Conservation (phyloP, 2,329 filamentous ascomycete species). For the Microsporum audouinii region DNA sequence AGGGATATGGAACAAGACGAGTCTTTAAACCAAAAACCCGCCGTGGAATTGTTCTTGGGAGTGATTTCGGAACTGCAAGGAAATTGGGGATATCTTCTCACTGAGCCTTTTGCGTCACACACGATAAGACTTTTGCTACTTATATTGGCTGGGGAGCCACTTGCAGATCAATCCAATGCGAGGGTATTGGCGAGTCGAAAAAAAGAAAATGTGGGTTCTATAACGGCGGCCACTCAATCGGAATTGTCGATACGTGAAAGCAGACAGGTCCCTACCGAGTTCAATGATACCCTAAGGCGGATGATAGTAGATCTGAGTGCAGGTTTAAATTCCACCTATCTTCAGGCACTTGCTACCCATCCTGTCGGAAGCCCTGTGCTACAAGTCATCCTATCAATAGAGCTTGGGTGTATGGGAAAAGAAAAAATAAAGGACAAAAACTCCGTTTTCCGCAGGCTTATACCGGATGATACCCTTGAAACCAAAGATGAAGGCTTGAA, state of each 20-base stretch:
- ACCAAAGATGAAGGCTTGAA: slow-evolving; percentile 56
- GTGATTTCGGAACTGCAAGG: slow-evolving; percentile 81
- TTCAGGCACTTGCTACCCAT: slow-evolving; percentile 75
- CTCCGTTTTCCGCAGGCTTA: slow-evolving; percentile 61
- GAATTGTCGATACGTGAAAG: slow-evolving; percentile 39
- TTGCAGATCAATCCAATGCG: slow-evolving; percentile 58
- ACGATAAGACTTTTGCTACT: slow-evolving; percentile 75
- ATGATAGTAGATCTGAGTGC: slow-evolving; percentile 67
- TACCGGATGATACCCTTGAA: slow-evolving; percentile 71
- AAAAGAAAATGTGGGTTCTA: slow-evolving; percentile 68
- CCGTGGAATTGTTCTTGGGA: slow-evolving; percentile 76
- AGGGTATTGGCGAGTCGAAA: slow-evolving; percentile 80
- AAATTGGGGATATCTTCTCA: slow-evolving; percentile 70
- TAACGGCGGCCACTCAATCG: slow-evolving; percentile 39
- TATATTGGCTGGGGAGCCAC: slow-evolving; percentile 69
- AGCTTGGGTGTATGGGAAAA: slow-evolving; percentile 63
- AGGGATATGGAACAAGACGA: slow-evolving; percentile 38
- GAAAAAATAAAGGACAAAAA: slow-evolving; percentile 52
- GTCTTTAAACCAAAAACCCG: slow-evolving; percentile 42
- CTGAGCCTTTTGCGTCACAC: slow-evolving; percentile 82
- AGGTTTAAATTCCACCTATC: slow-evolving; percentile 63
- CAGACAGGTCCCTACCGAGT: slow-evolving; percentile 61
- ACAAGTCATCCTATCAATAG: slow-evolving; percentile 80
- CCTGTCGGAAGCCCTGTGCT: slow-evolving; percentile 84
- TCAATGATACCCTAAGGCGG: slow-evolving; percentile 64